A percentile compares a stretch with the other conserved stretches of the same genome.
Conservation (phyloP, 768 basidiomycete genomes). For the Boletus subcaerulescens region DNA sequence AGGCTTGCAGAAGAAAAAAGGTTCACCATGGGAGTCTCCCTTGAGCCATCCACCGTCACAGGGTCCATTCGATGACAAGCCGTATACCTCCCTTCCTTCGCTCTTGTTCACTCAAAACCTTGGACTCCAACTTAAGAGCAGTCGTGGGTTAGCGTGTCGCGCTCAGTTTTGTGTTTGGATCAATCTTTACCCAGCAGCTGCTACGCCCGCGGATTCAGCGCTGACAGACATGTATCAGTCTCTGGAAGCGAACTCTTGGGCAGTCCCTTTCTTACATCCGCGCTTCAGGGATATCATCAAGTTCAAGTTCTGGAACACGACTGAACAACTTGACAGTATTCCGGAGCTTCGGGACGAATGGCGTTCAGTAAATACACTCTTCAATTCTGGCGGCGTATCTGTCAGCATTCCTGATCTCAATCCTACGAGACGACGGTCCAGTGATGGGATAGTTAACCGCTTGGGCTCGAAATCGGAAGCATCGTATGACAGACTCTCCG, state of each 20-base stretch:
- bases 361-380: constrained; percentile 43
- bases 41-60: too few relatives aligned
- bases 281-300: too few relatives aligned
- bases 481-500: too few relatives aligned
- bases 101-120: constrained; percentile 94
- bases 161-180: constrained; percentile 97
- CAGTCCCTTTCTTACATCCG: constrained; percentile 29
- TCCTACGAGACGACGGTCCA: constrained; percentile 13
- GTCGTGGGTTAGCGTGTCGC: constrained; percentile 38
- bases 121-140: constrained; percentile 50
- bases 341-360: too few relatives aligned
- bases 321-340: too few relatives aligned
- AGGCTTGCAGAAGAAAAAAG: too few relatives aligned
- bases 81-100: constrained; percentile 65
- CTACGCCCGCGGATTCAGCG: constrained; percentile 20
- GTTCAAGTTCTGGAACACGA: too few relatives aligned
- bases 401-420: constrained; percentile 47
- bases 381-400: constrained; percentile 84
- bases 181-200: constrained; percentile 79
- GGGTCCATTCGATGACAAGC: too few relatives aligned
- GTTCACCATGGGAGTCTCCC: too few relatives aligned
- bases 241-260: constrained; percentile 83
- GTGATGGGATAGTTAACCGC: constrained; percentile 34
- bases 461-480: constrained; percentile 53
- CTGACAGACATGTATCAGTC: constrained; percentile 78